Conservation (phyloP, 768 basidiomycete genomes). For the Serpula lacrymans region DNA sequence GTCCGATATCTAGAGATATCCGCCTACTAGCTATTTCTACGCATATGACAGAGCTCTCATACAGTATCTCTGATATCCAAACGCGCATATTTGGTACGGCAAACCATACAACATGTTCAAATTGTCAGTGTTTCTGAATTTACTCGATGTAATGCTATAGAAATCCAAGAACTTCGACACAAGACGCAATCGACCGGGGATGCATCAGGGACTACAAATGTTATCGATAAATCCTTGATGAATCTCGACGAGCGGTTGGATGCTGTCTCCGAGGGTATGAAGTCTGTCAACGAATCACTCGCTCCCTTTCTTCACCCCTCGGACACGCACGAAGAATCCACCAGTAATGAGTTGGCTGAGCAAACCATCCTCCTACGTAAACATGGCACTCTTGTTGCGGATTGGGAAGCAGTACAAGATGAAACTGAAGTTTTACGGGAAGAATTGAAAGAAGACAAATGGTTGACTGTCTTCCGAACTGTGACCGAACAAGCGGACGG, state of each 20-base stretch:
- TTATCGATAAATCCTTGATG: slow-evolving; percentile 81
- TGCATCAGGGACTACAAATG: slow-evolving; percentile 53
- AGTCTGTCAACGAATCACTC: slow-evolving; percentile 61
- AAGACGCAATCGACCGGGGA: slow-evolving; percentile 68
- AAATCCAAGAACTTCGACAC: slow-evolving; percentile 92
- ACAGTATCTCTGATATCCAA: slow-evolving; percentile 85
- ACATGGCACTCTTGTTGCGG: slow-evolving; percentile 63
- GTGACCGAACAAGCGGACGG: slow-evolving; percentile 94
- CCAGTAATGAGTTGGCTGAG: slow-evolving; percentile 38
- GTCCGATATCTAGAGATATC: slow-evolving; percentile 61
- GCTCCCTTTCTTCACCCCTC: slow-evolving; percentile 52
- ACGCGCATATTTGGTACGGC: slow-evolving; percentile 85
- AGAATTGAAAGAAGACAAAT: slow-evolving; percentile 96
- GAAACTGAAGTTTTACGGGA: slow-evolving; percentile 81
- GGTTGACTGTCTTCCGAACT: slow-evolving; percentile 92
- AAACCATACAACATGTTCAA: background rate
- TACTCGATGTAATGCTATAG: slow-evolving; percentile 47
- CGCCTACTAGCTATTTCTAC: slow-evolving; percentile 76
- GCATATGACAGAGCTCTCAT: slow-evolving; percentile 84
- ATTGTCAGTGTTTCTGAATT: background rate
- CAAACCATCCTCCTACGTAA: slow-evolving; percentile 58
- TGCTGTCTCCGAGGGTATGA: slow-evolving; percentile 67
- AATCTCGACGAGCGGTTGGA: slow-evolving; percentile 77
- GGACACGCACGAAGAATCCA: slow-evolving; percentile 44
- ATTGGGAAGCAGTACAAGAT: slow-evolving; percentile 80